Evolutionary conservation across 1,284 basidiomycete species (phyloP).

Genomic region (Naganishia sp.): DNA sequence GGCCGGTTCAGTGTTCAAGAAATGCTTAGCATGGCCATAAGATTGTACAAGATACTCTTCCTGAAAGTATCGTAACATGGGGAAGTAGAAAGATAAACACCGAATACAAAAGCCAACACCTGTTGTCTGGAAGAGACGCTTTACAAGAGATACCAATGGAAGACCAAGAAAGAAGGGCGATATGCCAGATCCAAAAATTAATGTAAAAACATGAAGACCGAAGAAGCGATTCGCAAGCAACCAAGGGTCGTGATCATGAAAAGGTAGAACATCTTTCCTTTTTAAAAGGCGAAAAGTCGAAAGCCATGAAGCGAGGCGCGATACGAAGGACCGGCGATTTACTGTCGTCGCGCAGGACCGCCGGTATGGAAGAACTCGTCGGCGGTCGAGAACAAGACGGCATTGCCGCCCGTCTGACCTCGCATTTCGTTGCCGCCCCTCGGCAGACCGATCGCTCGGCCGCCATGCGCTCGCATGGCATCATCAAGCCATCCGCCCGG

Average conservation of each 20-base stretch:
- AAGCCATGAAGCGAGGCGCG: neutral
- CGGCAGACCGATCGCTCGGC: slow-evolving; percentile 31
- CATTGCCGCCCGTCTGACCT: slow-evolving; percentile 30
- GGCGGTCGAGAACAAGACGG: slow-evolving; percentile 34
- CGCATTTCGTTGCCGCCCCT: slow-evolving; percentile 32
- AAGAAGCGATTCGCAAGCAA: too few species aligned
- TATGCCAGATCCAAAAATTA: too few species aligned
- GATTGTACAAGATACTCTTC: too few species aligned
- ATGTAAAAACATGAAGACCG: too few species aligned
- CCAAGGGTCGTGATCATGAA: neutral
- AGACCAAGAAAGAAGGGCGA: neutral
- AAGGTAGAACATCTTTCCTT: neutral
- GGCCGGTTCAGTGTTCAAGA: too few species aligned
- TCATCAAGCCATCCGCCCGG: slow-evolving; percentile 34
- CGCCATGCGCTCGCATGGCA: slow-evolving; percentile 31
- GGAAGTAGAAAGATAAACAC: too few species aligned
- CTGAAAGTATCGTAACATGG: too few species aligned
- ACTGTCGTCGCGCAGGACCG: neutral
- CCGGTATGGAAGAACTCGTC: slow-evolving; percentile 27
- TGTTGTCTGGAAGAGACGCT: neutral
- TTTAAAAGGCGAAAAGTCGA: slow-evolving; percentile 7
- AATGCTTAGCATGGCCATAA: too few species aligned
- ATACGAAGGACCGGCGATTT: neutral
- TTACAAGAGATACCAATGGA: neutral
- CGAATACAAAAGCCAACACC: neutral